Evolutionary conservation across 78 protist species (phyloP), one percentile per base, ranked within the genome.

Genomic region (Blattamonas nauphoetae): DNA sequence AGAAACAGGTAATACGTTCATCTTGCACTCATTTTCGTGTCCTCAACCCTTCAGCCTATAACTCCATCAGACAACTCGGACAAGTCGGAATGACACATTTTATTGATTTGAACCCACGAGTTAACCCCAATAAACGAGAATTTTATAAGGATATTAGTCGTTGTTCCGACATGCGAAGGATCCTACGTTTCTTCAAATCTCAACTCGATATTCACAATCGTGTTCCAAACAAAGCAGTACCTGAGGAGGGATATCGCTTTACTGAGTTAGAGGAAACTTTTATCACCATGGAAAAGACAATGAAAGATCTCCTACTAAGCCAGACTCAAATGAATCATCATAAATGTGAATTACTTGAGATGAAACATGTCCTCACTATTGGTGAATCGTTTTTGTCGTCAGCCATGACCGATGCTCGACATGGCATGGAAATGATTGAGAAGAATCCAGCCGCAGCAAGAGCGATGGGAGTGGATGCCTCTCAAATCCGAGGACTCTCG

Each of bases 151-250:
- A 45, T 36, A 80, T 55, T 1, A 32, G n/a, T 44, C 3, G 44
- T 1, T 86, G 88, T 43, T 44, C 43, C 33, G 89, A 87, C 36
- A 3, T 87, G 1, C 42, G 64, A 45, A n/a, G 85, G 41, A 0
- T 11, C 43, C 78, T 87, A 1, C 77, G 79, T 5, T 78, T 3
- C 64, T 0, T 87, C 44, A 34, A 41, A 1, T 11, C 43, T 1
- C 85, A 87, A 38, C 38, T 87, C 11, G 34, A 45, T 5, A 36
- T 1, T 0, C 0, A 4, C 0, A 11, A 1, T 45, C 38, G 38
- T 29, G 45, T 38, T 6, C 86, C 86, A 41, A 29, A 1, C 32
- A 42, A 84, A 41, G 46, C 0, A 2, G 44, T 1, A 45, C 45
- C 45, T 82, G 43, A 2, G 32, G 64, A 2, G 3, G 45, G 42